Conservation (phyloP, 2,329 filamentous ascomycete species). For the Cytospora mali region DNA sequence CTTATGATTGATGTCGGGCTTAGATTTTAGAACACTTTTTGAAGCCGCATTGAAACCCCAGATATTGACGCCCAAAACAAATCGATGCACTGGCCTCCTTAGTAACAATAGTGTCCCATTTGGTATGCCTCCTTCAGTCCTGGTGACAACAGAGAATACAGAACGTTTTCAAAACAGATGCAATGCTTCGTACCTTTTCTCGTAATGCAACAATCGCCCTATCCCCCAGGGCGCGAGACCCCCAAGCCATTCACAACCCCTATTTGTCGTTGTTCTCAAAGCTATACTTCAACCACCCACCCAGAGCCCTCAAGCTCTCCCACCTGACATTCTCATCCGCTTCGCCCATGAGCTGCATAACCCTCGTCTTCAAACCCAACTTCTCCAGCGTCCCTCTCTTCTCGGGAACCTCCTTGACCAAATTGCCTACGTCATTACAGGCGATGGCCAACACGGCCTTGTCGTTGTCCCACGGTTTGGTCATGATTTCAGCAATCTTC, state of each 20-base stretch:
- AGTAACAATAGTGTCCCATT: neutral
- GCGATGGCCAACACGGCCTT: conserved; percentile 89
- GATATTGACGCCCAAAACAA: neutral
- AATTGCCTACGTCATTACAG: conserved; percentile 86
- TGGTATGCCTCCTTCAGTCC: neutral
- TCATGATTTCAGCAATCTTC: conserved; percentile 83
- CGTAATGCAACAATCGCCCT: conserved; percentile 13
- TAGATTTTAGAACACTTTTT: neutral
- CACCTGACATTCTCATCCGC: conserved; percentile 86
- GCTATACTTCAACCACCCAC: conserved; percentile 66
- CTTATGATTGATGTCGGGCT: too few relatives aligned
- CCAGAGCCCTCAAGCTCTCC: conserved; percentile 86
- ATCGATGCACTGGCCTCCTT: neutral
- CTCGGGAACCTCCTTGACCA: conserved; percentile 89
- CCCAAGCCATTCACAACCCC: neutral
- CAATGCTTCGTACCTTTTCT: conserved; percentile 27
- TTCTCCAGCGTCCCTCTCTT: conserved; percentile 79
- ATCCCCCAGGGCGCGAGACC: too few relatives aligned
- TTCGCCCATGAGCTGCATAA: conserved; percentile 94
- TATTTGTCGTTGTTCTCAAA: conserved; percentile 48
- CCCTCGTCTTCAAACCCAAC: conserved; percentile 78
- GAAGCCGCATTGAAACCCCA: neutral
- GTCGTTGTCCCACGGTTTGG: conserved; percentile 73
- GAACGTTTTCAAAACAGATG: conserved; percentile 11
- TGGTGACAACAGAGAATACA: neutral